Evolutionary conservation across 805 yeast genomes (phyloP).

Genomic region (Tetrapisispora pingtungensis): DNA sequence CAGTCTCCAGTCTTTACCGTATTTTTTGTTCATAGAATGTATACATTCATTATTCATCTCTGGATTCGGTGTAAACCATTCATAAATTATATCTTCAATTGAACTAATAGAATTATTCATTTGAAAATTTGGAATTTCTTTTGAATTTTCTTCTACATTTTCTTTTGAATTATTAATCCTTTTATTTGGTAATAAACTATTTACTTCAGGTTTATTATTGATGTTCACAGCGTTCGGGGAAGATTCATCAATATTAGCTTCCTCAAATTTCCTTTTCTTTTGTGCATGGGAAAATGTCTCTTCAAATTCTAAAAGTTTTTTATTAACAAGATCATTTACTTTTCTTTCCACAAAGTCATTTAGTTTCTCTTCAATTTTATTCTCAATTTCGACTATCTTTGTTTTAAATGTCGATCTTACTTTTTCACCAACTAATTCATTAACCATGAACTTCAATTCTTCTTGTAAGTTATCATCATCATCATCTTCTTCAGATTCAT

Average conservation of each 20-base stretch:
- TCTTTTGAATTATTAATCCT: neutral
- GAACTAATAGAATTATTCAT: slow-evolving; percentile 13
- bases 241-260: neutral
- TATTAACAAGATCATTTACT: neutral
- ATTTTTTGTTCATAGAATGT: slow-evolving; percentile 25
- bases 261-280: neutral
- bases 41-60: slow-evolving; percentile 20
- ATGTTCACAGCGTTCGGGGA: neutral
- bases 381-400: slow-evolving; percentile 10
- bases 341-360: slow-evolving; percentile 7
- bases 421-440: slow-evolving; percentile 19
- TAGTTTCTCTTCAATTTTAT: slow-evolving; percentile 3
- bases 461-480: slow-evolving; percentile 12
- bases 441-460: slow-evolving; percentile 21
- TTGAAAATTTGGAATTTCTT: slow-evolving; percentile 6
- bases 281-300: neutral
- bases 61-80: slow-evolving; percentile 29
- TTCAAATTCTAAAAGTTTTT: neutral
- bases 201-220: neutral
- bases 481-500: slow-evolving; percentile 5
- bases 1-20: slow-evolving; percentile 23
- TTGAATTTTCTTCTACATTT: neutral
- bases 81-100: slow-evolving; percentile 22
- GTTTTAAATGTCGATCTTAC: slow-evolving; percentile 12
- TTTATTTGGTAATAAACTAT: neutral